Evolutionary conservation across 805 yeast species (phyloP), one percentile per base, ranked within the genome.

Genomic region (Yarrowia bubula): DNA sequence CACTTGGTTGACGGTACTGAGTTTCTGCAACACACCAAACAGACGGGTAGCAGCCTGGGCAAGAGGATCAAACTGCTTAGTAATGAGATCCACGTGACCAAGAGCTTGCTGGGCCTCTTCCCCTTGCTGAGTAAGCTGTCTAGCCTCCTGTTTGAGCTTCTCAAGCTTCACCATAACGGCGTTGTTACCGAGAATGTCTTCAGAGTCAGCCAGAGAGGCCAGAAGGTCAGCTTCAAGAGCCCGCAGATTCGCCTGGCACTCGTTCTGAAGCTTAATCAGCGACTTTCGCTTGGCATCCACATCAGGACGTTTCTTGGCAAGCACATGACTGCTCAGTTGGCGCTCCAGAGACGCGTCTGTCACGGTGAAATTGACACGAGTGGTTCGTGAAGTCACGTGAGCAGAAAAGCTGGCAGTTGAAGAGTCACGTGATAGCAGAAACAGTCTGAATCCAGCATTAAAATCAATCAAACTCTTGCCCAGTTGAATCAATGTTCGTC

Each of bases 301-400:
- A 8, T 87, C 93, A 0, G 97, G 96, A 32, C 81, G 78, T 67
- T 84, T 83, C 10, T 77, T 74, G 35, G 77, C 73, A 43, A 93
- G 75, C 0, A 89, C 77, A 61, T 81, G 74, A 67, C 87, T 84
- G 65, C 90, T 75, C 0, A 89, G 79, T 68, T 87, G 87, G 33
- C 81, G 80, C 66, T 88, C 86, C 58, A 92, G 75, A 51, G 87
- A 86, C 51, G 85, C 83, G 46, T 82, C 79, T 0, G 96, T 88
- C n/a, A 89, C 77, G 0, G 92, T 81, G 74, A 87, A 93, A 74
- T 90, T 90, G 17, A 90, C 78, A 10, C 86, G 71, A 3, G 86
- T 78, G 10, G 89, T 83, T 39, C 61, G 14, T 11, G 61, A 55
- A 3, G 61, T 31, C 13, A 65, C 95, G 77, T 14, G 92, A 79